Evolutionary conservation across 768 basidiomycete species (phyloP), one percentile per base, ranked within the genome.

Genomic region (Pleurotus pulmonarius): DNA sequence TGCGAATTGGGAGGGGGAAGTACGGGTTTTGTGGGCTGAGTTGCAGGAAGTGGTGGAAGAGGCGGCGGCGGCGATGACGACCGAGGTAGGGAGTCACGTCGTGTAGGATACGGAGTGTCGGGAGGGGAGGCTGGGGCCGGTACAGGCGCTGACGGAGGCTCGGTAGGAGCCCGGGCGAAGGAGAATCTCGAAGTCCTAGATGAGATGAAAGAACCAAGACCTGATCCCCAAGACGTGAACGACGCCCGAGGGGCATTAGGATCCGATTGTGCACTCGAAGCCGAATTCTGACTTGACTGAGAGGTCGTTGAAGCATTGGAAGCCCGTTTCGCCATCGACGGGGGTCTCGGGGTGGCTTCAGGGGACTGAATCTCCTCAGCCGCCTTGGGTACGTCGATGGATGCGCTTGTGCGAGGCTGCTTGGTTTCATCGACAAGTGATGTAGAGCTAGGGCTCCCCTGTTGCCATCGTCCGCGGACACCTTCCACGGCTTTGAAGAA

Each of bases 401-500:
- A 69, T 26, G 76, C 71, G 57, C 71, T 74, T 9, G 69, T 59
- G 7, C 71, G 62, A 18, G 73, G 70, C 45, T 64, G 69, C 51
- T 65, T 69, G n/a, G 49, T 9, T 41, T 62, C 59, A 22, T 66
- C 65, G 20, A 59, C 61, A 40, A 55, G 62, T 38, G 43, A 55
- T 8, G 61, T 47, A 16, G 69, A 61, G 8, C 64, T 49, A 8
- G 68, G 49, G 25, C 55, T 57, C 3, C 64, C 57, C 57, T 71
- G 71, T 53, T 73, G 71, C 86, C 88, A 90, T 37, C 90, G 78
- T 26, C 83, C 93, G 38, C 86, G 80, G 9, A 96, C 90, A 39
- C 92, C 92, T 65, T 94, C 92, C 5, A 97, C 86, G 0, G 94
- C 94, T 63, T 89, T 93, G 73, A 95, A 87, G 61, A 97, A 85